Evolutionary conservation across 495 filamentous ascomycete species (phyloP), one percentile per base, ranked within the genome.

Genomic region (Daldinia vernicosa): DNA sequence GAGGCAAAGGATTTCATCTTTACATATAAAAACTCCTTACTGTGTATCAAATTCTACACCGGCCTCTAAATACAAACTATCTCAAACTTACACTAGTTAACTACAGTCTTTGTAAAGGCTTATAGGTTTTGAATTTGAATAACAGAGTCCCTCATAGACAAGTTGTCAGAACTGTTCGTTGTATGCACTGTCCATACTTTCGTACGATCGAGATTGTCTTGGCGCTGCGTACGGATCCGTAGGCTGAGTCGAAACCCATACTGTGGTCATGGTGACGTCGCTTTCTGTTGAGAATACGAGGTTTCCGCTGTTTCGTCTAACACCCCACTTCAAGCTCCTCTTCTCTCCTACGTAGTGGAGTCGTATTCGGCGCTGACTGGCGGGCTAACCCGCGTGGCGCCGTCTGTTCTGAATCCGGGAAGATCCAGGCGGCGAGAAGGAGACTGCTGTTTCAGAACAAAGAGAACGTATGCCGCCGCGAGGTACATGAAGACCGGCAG

Each of bases 251-350:
- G 53, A 30, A 59, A 33, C 40, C 33, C 69, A 24, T 62, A 66
- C 62, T 59, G 63, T 63, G 63, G 26, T 67, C 59, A 67, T 67
- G 37, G 63, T 72, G 69, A 72, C 69, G 69, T 72, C 64, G 64
- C 60, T 26, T 67, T 43, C 50, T 71, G 35, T 64, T 60, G 64
- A 47, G 69, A 72, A 72, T 72, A 72, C 69, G 69, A 72, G 69
- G 64, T 72, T 67, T 67, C 35, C 27, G 57, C 52, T 60, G 55
- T 39, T 68, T 68, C 30, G 47, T 57, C 55, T 15, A 51, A 55
- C 55, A 53, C 69, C 64, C 69, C 64, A 72, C 61, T 50, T 32
- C 27, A 17, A 51, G 50, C 50, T 27, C 50, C 50, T 53, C n/a
- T 11, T 53, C 14, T 53, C 26, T 27, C 14, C 43, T 33, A 27